phyloP scores from a whole-genome alignment of 768 basidiomycete species.

The Lentinula guzmanii region DNA sequence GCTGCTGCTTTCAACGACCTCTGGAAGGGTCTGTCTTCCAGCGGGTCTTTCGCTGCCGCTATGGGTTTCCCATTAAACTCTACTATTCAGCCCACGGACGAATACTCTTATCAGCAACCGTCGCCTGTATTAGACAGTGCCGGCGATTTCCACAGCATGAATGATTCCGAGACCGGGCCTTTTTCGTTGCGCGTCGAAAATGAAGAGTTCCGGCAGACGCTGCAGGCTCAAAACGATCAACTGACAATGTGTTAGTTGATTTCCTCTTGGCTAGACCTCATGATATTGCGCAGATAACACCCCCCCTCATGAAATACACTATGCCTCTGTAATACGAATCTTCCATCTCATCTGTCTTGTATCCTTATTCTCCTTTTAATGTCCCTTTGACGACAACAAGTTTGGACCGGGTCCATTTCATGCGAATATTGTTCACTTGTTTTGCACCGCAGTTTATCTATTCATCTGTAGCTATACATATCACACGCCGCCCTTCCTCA shows the following conservation, averaged over 20 bases:
- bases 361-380: not conserved
- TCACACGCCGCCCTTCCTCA: not conserved
- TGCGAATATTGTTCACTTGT: not conserved
- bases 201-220: not conserved
- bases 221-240: not conserved
- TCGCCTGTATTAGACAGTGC: not conserved
- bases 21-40: constrained; percentile 4
- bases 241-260: not conserved
- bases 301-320: not conserved
- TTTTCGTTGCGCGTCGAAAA: not conserved
- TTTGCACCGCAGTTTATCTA: not conserved
- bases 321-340: not conserved
- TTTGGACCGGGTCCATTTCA: not conserved
- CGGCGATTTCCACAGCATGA: no score
- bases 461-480: not conserved
- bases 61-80: not conserved
- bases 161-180: not conserved
- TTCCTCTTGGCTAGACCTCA: not conserved
- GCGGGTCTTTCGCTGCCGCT: not conserved
- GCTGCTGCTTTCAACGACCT: constrained; percentile 1
- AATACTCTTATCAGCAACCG: not conserved
- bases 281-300: not conserved
- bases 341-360: not conserved
- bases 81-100: not conserved
- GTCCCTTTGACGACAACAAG: not conserved